Evolutionary conservation across 257 asterid species (phyloP).

Genomic region (Sherardia arvensis): DNA sequence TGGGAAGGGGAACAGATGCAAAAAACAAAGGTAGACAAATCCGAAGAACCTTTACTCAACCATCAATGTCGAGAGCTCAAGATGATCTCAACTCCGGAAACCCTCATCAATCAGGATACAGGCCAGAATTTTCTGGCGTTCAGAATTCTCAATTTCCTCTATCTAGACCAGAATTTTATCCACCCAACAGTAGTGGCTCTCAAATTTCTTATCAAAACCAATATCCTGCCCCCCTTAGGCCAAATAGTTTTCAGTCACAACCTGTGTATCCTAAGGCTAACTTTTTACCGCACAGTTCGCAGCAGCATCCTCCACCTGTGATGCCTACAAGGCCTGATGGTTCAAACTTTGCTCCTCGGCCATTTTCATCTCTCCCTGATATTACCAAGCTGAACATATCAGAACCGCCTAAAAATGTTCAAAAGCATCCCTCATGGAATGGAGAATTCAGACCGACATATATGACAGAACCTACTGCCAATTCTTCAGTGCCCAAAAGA

Average conservation of each 20-base stretch:
- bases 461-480: conserved; percentile 24
- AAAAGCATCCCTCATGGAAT: conserved; percentile 21
- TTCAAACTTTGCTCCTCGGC: conserved; percentile 23
- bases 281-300: conserved; percentile 22
- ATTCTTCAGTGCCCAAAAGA: conserved; percentile 32
- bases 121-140: conserved; percentile 37
- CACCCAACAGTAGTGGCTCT: conserved; percentile 29
- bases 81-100: conserved; percentile 43
- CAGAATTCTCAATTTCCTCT: conserved; percentile 28
- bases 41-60: conserved; percentile 45
- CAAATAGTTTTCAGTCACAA: conserved; percentile 33
- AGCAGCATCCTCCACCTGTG: conserved; percentile 18
- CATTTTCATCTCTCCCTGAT: conserved; percentile 24
- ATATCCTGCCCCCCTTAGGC: conserved; percentile 36
- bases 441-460: conserved; percentile 51
- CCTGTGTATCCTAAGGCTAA: conserved; percentile 29
- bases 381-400: conserved; percentile 23
- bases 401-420: conserved; percentile 26
- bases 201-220: conserved; percentile 50
- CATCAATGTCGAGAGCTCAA: conserved; percentile 46
- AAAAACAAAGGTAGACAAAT: conserved; percentile 56
- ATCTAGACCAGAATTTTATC: conserved; percentile 38
- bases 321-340: conserved; percentile 24
- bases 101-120: conserved; percentile 39
- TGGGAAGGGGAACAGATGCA: conserved; percentile 65